Evolutionary conservation across 306 rosid species (phyloP).

Genomic region (Quercus mongolica): DNA sequence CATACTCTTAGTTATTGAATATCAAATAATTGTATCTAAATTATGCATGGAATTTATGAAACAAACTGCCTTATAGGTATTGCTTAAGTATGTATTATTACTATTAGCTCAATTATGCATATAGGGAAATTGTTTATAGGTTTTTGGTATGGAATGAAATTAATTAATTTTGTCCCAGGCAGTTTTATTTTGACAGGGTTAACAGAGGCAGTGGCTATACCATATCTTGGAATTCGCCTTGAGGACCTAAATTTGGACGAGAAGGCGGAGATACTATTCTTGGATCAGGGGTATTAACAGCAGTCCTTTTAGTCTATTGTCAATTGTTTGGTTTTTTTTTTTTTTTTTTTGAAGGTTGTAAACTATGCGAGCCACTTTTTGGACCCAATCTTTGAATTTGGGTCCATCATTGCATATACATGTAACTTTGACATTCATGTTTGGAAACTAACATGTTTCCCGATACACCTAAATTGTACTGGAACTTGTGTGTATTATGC

Average conservation of each 20-base stretch:
- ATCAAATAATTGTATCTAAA: too few species aligned
- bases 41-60: not conserved
- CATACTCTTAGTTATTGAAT: too few species aligned
- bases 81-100: too few species aligned
- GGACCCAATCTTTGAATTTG: not conserved
- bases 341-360: conserved; percentile 12
- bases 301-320: conserved; percentile 9
- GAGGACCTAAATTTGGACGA: conserved; percentile 74
- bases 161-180: conserved; percentile 79
- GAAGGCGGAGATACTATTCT: conserved; percentile 79
- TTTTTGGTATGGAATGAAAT: conserved; percentile 14
- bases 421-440: not conserved
- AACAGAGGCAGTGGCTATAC: conserved; percentile 74
- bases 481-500: not conserved
- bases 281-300: conserved; percentile 68
- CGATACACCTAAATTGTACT: not conserved
- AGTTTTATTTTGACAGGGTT: conserved; percentile 97
- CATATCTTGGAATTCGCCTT: conserved; percentile 72
- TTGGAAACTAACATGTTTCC: not conserved
- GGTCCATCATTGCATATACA: not conserved
- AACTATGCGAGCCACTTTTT: conserved; percentile 3
- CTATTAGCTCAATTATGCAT: not conserved
- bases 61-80: not conserved
- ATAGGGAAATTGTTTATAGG: conserved; percentile 6
- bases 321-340: not conserved